These are phyloP conservation scores for Pseudomassariella vexata DNA, from an alignment of 2,329 filamentous ascomycete genomes.

Conservation along the genomic window DNA sequence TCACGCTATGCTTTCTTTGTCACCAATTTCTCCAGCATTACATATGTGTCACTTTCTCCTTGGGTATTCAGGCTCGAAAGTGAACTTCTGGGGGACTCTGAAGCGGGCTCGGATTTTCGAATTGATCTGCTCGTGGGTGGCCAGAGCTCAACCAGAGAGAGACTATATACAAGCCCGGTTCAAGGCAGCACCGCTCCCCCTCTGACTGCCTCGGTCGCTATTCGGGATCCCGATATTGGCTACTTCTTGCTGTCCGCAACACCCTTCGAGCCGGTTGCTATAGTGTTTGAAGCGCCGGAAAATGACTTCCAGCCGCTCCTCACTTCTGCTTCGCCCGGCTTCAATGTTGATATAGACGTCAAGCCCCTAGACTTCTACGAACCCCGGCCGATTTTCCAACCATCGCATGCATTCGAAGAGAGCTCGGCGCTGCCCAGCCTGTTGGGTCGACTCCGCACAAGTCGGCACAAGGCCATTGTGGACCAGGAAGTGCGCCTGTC, in stretches of 20 bases:
- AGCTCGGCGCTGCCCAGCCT: conserved; percentile 49
- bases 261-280: conserved; percentile 48
- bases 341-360: conserved; percentile 36
- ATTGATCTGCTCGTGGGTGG: conserved; percentile 55
- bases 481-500: conserved; percentile 66
- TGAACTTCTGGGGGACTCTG: conserved; percentile 50
- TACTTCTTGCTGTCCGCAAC: conserved; percentile 58
- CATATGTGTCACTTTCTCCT: conserved; percentile 51
- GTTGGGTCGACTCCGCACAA: conserved; percentile 51
- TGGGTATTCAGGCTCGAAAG: conserved; percentile 61
- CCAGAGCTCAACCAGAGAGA: conserved; percentile 49
- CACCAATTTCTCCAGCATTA: conserved; percentile 55
- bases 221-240: conserved; percentile 57
- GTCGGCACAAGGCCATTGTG: conserved; percentile 54
- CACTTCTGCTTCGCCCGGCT: conserved; percentile 36
- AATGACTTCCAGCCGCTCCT: conserved; percentile 38
- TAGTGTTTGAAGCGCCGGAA: conserved; percentile 56
- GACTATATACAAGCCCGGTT: conserved; percentile 48
- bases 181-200: conserved; percentile 37
- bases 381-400: conserved; percentile 61
- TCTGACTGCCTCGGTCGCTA: conserved; percentile 46
- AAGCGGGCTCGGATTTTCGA: conserved; percentile 55
- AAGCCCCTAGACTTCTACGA: conserved; percentile 50
- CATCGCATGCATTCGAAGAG: conserved; percentile 54
- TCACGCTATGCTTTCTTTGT: conserved; percentile 60